These are phyloP conservation scores for Xylaria flabelliformis DNA, from an alignment of 495 filamentous ascomycete genomes.

Conservation along the genomic window DNA sequence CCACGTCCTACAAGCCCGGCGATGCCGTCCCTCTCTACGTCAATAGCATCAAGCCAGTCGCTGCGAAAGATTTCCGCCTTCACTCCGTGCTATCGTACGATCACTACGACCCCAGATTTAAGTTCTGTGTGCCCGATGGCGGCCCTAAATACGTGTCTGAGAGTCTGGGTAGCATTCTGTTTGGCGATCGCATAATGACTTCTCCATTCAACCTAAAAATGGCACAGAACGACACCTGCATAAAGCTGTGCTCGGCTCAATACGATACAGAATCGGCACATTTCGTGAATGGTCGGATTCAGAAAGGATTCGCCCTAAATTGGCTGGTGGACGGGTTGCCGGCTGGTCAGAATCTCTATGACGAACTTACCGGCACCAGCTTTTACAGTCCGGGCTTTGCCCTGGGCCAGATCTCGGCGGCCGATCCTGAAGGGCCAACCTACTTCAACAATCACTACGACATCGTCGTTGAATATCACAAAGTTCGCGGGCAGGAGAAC, in stretches of 20 bases:
- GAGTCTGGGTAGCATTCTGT: constrained; percentile 93
- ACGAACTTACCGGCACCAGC: constrained; percentile 71
- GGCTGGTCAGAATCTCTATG: constrained; percentile 77
- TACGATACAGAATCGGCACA: constrained; percentile 72
- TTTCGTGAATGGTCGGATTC: constrained; percentile 83
- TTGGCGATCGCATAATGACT: constrained; percentile 93
- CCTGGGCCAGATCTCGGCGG: constrained; percentile 64
- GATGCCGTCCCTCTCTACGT: constrained; percentile 87
- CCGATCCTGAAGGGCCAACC: constrained; percentile 58
- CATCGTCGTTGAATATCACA: constrained; percentile 92
- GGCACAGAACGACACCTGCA: constrained; percentile 84
- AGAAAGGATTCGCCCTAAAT: constrained; percentile 85
- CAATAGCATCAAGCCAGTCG: constrained; percentile 86
- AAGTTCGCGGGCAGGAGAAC: constrained; percentile 60
- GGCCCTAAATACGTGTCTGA: constrained; percentile 79
- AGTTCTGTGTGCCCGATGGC: constrained; percentile 80
- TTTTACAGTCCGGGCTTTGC: constrained; percentile 91
- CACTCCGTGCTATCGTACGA: constrained; percentile 93
- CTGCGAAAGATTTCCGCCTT: constrained; percentile 76
- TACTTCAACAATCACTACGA: constrained; percentile 92
- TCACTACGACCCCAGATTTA: constrained; percentile 88
- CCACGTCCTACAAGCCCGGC: constrained; percentile 81
- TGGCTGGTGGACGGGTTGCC: constrained; percentile 95
- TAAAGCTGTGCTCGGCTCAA: constrained; percentile 70
- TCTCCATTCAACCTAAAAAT: constrained; percentile 90